These are phyloP conservation scores for Ochetophila trinervis DNA, from an alignment of 306 rosid genomes.

Conservation along the genomic window DNA sequence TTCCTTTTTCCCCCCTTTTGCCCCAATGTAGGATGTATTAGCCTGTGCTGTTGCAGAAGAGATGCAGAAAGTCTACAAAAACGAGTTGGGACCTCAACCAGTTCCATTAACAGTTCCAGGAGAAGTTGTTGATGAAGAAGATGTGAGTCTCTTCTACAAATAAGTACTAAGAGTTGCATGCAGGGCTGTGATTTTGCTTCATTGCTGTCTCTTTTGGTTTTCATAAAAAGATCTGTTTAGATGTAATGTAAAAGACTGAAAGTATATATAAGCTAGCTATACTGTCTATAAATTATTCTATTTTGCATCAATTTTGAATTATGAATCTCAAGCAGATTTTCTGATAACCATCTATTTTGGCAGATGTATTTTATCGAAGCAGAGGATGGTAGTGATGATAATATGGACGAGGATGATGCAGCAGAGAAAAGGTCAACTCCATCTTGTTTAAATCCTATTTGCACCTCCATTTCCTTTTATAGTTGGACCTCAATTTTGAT, in stretches of 20 bases:
- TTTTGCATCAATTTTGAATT: neutral
- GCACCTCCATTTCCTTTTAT: neutral
- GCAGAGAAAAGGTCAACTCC: slow-evolving; percentile 52
- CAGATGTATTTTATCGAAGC: slow-evolving; percentile 85
- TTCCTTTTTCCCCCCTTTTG: slow-evolving; percentile 11
- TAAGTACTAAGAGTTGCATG: neutral
- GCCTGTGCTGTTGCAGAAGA: slow-evolving; percentile 87
- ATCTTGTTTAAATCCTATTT: neutral
- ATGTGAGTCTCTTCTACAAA: slow-evolving; percentile 47
- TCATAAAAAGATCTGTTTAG: neutral
- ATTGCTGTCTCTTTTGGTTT: neutral
- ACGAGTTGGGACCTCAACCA: slow-evolving; percentile 90
- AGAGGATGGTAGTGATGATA: slow-evolving; percentile 61
- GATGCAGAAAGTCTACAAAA: slow-evolving; percentile 80
- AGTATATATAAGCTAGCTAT: neutral
- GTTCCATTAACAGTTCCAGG: slow-evolving; percentile 86
- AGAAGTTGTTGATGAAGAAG: slow-evolving; percentile 73
- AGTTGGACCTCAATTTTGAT: neutral
- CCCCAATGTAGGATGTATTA: slow-evolving; percentile 57
- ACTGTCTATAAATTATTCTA: neutral
- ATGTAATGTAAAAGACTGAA: neutral
- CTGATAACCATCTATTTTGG: slow-evolving; percentile 12
- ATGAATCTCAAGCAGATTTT: neutral
- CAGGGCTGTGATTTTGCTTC: neutral
- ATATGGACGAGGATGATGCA: slow-evolving; percentile 38